Evolutionary conservation across 2,329 filamentous ascomycete genomes (phyloP), one percentile per base, ranked within the genome.

Genomic region (Diaporthe sp.): DNA sequence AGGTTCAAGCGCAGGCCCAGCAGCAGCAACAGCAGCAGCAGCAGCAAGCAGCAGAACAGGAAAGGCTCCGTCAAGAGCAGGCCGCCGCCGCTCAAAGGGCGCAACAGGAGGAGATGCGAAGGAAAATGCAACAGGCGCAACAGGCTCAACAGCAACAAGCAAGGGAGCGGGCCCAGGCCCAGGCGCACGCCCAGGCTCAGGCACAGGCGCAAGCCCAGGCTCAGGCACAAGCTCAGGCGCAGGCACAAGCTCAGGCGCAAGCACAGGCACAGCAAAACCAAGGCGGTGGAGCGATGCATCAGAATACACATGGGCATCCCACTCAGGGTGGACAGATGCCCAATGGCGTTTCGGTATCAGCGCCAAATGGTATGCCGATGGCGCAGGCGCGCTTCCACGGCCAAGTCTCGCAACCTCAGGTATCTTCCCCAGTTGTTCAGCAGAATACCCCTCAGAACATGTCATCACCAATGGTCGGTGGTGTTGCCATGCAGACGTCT

Each of bases 371-470:
- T 33, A 84, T 84, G 77, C 75, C 85, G 13, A 82, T 83, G 75
- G 82, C 84, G 17, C 82, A 85, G 71, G 83, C 85, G 42, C 85
- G 88, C 13, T 90, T 90, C 76, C 84, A 85, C 28, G 84, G 86
- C 66, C 89, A 92, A 77, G 88, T 91, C 10, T 89, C 91, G 1
- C 92, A 93, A 79, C 85, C 89, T 22, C 88, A 90, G 5, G 91
- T 91, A 1, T 92, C 92, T 12, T 95, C 94, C n/a, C 94, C 94
- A 0, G 85, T 91, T 74, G 83, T 89, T 30, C 87, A 90, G 19
- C 91, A 93, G 78, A 89, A 89, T 30, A 93, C 91, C 1, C 91
- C 91, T 17, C 90, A 91, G 73, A 90, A 89, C 73, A 89, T 90
- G 84, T 92, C 91, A 7, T 93, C 91, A 1, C 92, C 91, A 12